phyloP scores from a whole-genome alignment of 257 asterid genomes.

The Mitragyna speciosa region DNA sequence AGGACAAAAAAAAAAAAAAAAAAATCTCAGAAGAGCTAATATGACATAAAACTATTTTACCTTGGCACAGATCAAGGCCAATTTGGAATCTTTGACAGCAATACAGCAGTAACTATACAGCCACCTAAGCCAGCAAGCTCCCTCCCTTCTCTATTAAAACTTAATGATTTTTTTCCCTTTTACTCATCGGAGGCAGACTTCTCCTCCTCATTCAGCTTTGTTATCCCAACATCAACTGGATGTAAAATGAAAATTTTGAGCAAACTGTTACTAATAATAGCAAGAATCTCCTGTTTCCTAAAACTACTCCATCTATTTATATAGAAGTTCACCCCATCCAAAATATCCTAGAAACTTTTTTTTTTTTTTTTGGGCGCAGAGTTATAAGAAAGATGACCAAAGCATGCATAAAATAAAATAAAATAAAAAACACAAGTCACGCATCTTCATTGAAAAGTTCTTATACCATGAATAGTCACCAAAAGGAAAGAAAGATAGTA shows the following conservation, averaged over 20 bases:
- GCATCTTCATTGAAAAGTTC: neutral
- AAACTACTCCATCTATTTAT: neutral
- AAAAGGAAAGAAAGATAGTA: neutral
- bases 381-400: neutral
- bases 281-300: neutral
- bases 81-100: conserved; percentile 61
- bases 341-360: neutral
- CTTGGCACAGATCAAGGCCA: conserved; percentile 81
- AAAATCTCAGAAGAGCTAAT: neutral
- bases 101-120: conserved; percentile 67
- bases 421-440: too few relatives aligned
- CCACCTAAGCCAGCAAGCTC: conserved; percentile 90
- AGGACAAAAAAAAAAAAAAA: neutral
- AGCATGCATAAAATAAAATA: neutral
- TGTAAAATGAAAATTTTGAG: neutral
- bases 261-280: neutral
- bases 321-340: neutral
- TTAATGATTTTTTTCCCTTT: neutral
- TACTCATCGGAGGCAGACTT: neutral
- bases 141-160: conserved; percentile 55
- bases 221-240: conserved; percentile 2
- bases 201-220: conserved; percentile 9
- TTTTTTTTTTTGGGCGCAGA: too few relatives aligned
- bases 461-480: neutral
- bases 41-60: conserved; percentile 27